phyloP scores from a whole-genome alignment of 202 grass and related monocot species.

The Bolboschoenoplectus hybrid region DNA sequence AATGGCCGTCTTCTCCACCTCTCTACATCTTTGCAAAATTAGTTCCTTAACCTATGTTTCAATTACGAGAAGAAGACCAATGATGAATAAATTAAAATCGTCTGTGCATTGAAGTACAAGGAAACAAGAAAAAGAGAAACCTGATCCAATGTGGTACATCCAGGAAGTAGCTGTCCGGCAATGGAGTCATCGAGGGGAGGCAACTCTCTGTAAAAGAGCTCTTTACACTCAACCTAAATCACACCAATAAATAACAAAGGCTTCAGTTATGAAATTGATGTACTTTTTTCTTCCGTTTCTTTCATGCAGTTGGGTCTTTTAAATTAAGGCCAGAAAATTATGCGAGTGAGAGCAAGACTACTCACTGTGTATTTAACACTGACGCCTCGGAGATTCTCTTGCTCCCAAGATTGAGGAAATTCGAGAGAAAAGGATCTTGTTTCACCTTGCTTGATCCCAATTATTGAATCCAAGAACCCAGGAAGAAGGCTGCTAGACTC shows the following conservation, averaged over 20 bases:
- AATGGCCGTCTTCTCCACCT: slow-evolving; percentile 90
- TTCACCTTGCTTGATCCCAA: slow-evolving; percentile 85
- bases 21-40: slow-evolving; percentile 88
- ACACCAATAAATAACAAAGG: slow-evolving; percentile 23
- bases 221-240: slow-evolving; percentile 93
- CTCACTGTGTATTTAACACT: slow-evolving; percentile 88
- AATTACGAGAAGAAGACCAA: slow-evolving; percentile 31
- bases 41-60: slow-evolving; percentile 60
- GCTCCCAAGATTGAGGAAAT: slow-evolving; percentile 87
- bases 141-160: slow-evolving; percentile 79
- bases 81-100: slow-evolving; percentile 23
- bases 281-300: slow-evolving; percentile 21
- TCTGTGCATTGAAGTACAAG: neutral
- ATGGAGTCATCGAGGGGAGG: slow-evolving; percentile 81
- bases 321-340: slow-evolving; percentile 38
- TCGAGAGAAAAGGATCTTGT: slow-evolving; percentile 86
- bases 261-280: slow-evolving; percentile 24
- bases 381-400: slow-evolving; percentile 75
- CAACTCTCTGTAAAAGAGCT: slow-evolving; percentile 88
- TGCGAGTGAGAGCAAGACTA: slow-evolving; percentile 41
- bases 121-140: slow-evolving; percentile 48
- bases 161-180: slow-evolving; percentile 80
- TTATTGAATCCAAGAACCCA: slow-evolving; percentile 88
- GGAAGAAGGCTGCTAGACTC: slow-evolving; percentile 75
- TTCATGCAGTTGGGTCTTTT: slow-evolving; percentile 16